phyloP scores from a whole-genome alignment of 306 rosid genomes.

The Urtica urens region DNA sequence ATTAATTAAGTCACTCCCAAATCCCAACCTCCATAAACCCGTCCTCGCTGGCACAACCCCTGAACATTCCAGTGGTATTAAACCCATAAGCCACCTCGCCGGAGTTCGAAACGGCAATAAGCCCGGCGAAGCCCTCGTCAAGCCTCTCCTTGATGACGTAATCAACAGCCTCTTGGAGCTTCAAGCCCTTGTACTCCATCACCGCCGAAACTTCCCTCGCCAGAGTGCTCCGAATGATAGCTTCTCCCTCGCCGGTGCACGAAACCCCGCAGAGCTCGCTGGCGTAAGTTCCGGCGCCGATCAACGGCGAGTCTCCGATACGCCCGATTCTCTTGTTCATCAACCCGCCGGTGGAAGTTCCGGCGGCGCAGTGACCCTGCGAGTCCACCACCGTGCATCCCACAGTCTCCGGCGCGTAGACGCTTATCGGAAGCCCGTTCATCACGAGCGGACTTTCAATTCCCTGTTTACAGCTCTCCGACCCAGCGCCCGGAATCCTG shows the following conservation, averaged over 20 bases:
- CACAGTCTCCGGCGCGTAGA: constrained; percentile 87
- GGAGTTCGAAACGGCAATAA: constrained; percentile 57
- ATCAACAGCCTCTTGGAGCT: constrained; percentile 66
- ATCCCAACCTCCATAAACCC: constrained; percentile 91
- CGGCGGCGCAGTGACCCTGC: constrained; percentile 65
- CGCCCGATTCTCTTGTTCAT: constrained; percentile 79
- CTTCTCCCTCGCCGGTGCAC: constrained; percentile 93
- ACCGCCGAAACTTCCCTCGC: constrained; percentile 92
- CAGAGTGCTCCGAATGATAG: constrained; percentile 78
- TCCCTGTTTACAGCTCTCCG: constrained; percentile 42
- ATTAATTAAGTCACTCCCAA: constrained; percentile 41
- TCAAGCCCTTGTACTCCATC: constrained; percentile 87
- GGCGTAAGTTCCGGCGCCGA: constrained; percentile 89
- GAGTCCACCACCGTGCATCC: constrained; percentile 91
- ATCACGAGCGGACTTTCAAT: constrained; percentile 51
- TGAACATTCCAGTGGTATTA: constrained; percentile 77
- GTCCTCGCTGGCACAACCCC: constrained; percentile 66
- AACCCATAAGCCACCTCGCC: constrained; percentile 89
- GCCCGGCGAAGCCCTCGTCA: constrained; percentile 77
- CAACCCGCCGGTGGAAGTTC: constrained; percentile 81
- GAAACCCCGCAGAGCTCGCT: constrained; percentile 76
- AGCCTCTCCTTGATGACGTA: constrained; percentile 63
- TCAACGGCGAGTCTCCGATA: constrained; percentile 81
- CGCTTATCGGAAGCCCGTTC: constrained; percentile 79
- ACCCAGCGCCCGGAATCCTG: constrained; percentile 38